Evolutionary conservation across 1,284 basidiomycete genomes (phyloP).

Genomic region (Pterulicium gracile): DNA sequence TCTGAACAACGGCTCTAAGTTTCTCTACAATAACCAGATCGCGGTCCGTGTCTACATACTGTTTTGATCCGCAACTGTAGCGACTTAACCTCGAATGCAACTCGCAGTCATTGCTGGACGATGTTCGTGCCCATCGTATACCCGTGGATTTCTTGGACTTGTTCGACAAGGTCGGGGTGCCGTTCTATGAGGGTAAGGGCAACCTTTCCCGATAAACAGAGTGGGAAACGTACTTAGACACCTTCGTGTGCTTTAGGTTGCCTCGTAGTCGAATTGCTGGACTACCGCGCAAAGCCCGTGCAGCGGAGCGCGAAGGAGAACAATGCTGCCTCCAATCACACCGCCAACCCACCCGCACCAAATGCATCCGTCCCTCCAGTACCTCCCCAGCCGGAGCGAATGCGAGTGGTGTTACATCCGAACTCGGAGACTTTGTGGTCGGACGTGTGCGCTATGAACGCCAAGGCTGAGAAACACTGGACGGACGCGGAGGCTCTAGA

Average conservation of each 20-base stretch:
- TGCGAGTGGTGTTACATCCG: constrained; percentile 63
- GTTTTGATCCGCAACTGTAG: too few relatives aligned
- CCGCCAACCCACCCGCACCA: not conserved
- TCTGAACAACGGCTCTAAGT: constrained; percentile 66
- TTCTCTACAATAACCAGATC: constrained; percentile 66
- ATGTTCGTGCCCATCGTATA: constrained; percentile 68
- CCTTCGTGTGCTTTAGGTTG: constrained; percentile 55
- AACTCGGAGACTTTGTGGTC: constrained; percentile 66
- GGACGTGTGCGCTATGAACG: constrained; percentile 60
- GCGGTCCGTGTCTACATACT: constrained; percentile 38
- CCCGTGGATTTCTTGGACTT: constrained; percentile 72
- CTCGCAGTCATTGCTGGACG: constrained; percentile 67
- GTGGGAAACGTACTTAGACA: too few relatives aligned
- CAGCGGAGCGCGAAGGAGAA: constrained; percentile 39
- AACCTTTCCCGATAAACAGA: too few relatives aligned
- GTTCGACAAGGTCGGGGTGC: constrained; percentile 56
- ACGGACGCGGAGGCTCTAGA: constrained; percentile 61
- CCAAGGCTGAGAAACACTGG: constrained; percentile 44
- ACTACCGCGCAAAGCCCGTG: constrained; percentile 58
- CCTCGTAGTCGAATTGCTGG: constrained; percentile 69
- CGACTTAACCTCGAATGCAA: too few relatives aligned
- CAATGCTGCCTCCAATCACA: constrained; percentile 25
- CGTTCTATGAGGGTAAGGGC: constrained; percentile 75
- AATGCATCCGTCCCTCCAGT: not conserved
- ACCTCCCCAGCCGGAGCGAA: constrained; percentile 32